phyloP scores from a whole-genome alignment of 208 protist genomes.

The Leishmania turanica region DNA sequence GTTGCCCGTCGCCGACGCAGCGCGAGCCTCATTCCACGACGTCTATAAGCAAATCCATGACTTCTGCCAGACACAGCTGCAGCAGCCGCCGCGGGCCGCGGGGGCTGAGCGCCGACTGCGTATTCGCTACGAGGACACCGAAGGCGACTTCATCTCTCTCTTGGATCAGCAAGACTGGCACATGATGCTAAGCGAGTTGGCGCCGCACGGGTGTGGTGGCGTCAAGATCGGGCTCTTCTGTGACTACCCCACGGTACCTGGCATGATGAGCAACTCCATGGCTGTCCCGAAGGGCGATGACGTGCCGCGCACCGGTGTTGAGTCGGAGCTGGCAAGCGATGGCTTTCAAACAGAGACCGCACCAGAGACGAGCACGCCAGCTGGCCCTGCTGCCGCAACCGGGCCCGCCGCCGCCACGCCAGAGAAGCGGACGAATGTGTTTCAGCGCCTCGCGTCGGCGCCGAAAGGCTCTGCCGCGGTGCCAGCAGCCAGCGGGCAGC shows the following conservation, averaged over 20 bases:
- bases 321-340: slow-evolving; percentile 1
- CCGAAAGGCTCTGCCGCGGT: background rate
- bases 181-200: slow-evolving; percentile 58
- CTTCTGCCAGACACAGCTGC: slow-evolving; percentile 37
- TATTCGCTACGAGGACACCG: slow-evolving; percentile 77
- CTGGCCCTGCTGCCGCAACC: background rate
- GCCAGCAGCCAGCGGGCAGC: background rate
- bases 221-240: slow-evolving; percentile 68
- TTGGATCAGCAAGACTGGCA: slow-evolving; percentile 77
- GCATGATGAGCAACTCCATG: slow-evolving; percentile 1
- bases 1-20: slow-evolving; percentile 46
- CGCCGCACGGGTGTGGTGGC: slow-evolving; percentile 17
- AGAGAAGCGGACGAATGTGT: slow-evolving; percentile 29
- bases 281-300: slow-evolving; percentile 3
- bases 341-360: background rate
- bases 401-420: background rate
- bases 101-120: slow-evolving; percentile 48
- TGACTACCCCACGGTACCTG: slow-evolving; percentile 62
- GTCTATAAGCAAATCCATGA: slow-evolving; percentile 63
- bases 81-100: background rate
- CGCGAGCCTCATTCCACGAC: slow-evolving; percentile 42
- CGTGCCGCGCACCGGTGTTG: background rate
- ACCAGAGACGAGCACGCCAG: background rate
- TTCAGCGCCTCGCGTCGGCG: slow-evolving; percentile 20
- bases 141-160: slow-evolving; percentile 85